phyloP scores from a whole-genome alignment of 305 asterid genomes.

The Solanum hybrid region DNA sequence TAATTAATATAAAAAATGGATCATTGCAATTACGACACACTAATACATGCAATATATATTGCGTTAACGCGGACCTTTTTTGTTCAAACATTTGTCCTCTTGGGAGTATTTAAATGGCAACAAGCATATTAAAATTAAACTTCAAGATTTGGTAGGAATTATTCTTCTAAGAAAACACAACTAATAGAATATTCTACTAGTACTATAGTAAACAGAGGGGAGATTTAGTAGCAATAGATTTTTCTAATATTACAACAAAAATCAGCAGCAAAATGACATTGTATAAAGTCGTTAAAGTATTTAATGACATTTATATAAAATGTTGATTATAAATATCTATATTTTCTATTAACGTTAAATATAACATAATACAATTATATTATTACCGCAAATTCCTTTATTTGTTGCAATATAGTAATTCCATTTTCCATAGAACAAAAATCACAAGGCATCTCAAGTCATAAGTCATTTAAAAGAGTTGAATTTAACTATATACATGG shows the following conservation, averaged over 20 bases:
- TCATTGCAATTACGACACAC: not conserved
- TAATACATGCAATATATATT: not conserved
- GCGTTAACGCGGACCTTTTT: not conserved
- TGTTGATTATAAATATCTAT: no score
- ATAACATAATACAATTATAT: not conserved
- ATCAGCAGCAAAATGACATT: not conserved
- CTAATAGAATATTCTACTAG: not conserved
- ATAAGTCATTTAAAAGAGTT: no score
- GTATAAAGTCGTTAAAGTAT: not conserved
- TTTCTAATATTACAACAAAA: not conserved
- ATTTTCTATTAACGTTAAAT: no score
- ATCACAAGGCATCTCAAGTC: not conserved
- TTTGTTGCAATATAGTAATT: not conserved
- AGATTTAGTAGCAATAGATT: no score
- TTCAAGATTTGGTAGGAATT: not conserved
- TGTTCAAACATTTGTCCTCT: not conserved
- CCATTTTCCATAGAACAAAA: not conserved
- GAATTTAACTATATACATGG: no score
- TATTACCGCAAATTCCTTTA: not conserved
- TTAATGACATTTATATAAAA: no score
- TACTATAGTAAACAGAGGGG: not conserved
- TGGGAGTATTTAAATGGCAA: not conserved
- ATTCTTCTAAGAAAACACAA: not conserved
- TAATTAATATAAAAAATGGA: not conserved
- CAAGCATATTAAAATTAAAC: not conserved